Evolutionary conservation across 1,284 basidiomycete genomes (phyloP).

Genomic region (Sutorius eximius): DNA sequence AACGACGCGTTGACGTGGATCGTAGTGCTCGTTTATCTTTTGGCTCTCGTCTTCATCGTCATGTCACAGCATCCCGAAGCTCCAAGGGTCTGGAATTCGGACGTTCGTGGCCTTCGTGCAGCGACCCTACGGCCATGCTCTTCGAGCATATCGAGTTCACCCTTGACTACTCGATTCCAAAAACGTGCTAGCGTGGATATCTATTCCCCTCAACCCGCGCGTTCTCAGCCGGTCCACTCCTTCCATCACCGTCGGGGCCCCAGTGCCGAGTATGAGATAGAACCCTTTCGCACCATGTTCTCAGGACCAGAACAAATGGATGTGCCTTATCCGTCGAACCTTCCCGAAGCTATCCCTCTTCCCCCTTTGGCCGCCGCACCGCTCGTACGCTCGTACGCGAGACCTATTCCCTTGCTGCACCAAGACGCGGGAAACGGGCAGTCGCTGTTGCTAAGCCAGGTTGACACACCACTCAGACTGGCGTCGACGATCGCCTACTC

Average conservation of each 20-base stretch:
- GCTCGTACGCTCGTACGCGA: conserved; percentile 7
- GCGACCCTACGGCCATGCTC: conserved; percentile 29
- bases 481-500: conserved; percentile 34
- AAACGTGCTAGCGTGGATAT: conserved; percentile 36
- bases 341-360: conserved; percentile 28
- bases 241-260: conserved; percentile 41
- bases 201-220: conserved; percentile 45
- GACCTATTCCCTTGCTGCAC: conserved; percentile 13
- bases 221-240: conserved; percentile 33
- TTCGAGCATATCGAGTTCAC: conserved; percentile 34
- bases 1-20: conserved; percentile 5
- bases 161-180: conserved; percentile 34
- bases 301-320: conserved; percentile 27
- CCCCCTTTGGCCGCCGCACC: conserved; percentile 8
- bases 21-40: conserved; percentile 47
- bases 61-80: conserved; percentile 42
- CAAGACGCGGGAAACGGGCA: background rate
- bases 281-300: conserved; percentile 40
- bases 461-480: conserved; percentile 5
- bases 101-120: conserved; percentile 49
- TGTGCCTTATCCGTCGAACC: conserved; percentile 11
- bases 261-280: conserved; percentile 46
- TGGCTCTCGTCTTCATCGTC: conserved; percentile 37
- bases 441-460: conserved; percentile 12
- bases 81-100: conserved; percentile 51